A percentile compares a stretch with the other conserved stretches of the same genome.
These are phyloP conservation scores for Vaccinium macrocarpon DNA, from an alignment of 148 eudicot species.

Conservation along the genomic window DNA sequence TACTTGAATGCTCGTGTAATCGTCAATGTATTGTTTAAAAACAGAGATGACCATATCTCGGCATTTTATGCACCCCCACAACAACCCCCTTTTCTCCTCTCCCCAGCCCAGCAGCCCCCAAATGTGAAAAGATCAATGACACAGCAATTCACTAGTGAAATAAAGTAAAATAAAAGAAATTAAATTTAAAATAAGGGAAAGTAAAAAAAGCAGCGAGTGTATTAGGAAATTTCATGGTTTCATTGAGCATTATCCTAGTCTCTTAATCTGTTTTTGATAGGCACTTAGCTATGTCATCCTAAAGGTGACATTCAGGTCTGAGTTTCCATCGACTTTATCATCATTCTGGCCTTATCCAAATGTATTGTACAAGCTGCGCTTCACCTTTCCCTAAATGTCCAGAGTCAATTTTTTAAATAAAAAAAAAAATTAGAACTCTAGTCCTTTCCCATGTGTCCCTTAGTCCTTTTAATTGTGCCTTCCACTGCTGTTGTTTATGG, in stretches of 20 bases:
- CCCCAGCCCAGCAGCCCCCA: neutral
- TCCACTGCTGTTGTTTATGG: neutral
- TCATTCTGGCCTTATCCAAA: constrained; percentile 2
- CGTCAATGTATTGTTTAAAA: neutral
- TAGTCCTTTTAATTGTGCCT: neutral
- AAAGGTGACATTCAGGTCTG: neutral
- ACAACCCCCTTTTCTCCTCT: neutral
- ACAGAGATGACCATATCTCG: neutral
- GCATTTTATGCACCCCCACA: neutral
- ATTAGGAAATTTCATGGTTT: constrained; percentile 6
- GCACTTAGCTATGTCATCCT: neutral
- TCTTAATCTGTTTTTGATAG: neutral
- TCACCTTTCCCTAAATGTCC: neutral
- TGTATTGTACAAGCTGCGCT: neutral
- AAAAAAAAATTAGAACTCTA: neutral
- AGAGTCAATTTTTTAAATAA: neutral
- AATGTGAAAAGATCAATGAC: neutral
- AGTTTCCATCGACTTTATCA: neutral
- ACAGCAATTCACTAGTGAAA: neutral
- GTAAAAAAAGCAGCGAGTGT: no score
- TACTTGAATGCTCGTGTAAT: neutral
- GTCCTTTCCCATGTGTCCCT: neutral
- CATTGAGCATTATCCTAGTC: neutral
- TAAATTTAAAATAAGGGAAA: neutral
- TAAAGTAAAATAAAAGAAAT: neutral